phyloP scores from a whole-genome alignment of 331 rosid genomes.

The Spiraea crenata region DNA sequence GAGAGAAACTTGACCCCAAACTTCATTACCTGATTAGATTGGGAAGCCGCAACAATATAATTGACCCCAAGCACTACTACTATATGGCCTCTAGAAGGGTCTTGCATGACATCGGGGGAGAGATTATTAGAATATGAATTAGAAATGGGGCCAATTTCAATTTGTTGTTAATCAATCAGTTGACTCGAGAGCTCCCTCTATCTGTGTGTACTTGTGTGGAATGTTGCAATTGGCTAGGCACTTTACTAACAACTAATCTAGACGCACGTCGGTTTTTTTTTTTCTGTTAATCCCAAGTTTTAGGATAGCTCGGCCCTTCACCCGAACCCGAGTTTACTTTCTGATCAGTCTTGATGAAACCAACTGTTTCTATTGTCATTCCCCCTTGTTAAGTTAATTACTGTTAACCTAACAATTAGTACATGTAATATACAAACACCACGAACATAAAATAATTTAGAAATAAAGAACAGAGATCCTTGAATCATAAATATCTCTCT shows the following conservation, averaged over 20 bases:
- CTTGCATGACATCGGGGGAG: too few species aligned
- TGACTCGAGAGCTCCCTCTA: background rate
- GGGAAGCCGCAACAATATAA: too few species aligned
- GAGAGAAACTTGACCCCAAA: too few species aligned
- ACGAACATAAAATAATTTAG: background rate
- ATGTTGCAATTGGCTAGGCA: slow-evolving; percentile 1
- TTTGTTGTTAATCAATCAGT: too few species aligned
- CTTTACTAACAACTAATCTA: too few species aligned
- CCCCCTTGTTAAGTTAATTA: slow-evolving; percentile 19
- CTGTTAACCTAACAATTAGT: slow-evolving; percentile 27
- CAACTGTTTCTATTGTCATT: slow-evolving; percentile 17
- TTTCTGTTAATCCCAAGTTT: background rate
- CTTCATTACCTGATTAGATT: too few species aligned
- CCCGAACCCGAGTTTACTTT: background rate
- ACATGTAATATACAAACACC: background rate
- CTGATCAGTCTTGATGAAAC: slow-evolving; percentile 6
- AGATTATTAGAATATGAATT: too few species aligned
- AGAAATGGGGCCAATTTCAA: too few species aligned
- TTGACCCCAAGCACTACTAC: too few species aligned
- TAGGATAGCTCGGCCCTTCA: background rate
- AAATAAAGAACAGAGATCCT: background rate
- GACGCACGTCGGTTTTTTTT: background rate
- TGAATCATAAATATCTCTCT: background rate
- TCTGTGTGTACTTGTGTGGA: slow-evolving; percentile 7
- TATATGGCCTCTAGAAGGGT: too few species aligned